These are phyloP conservation scores for Linnemannia elongata DNA, from an alignment of 192 early-diverging fungal species.

Conservation along the genomic window DNA sequence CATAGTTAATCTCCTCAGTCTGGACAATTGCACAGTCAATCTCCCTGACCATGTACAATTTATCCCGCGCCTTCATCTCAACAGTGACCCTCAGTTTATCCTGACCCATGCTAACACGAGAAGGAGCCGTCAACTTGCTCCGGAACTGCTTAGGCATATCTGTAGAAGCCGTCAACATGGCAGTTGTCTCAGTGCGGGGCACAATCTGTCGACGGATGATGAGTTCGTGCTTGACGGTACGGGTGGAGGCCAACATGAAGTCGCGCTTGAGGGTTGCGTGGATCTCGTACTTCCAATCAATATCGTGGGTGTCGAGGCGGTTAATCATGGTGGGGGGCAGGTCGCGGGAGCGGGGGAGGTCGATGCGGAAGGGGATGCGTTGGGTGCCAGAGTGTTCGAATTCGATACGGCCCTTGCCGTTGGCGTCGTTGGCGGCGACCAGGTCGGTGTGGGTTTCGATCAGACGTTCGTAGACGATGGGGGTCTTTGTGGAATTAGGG, in stretches of 20 bases:
- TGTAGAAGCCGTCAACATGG: neutral
- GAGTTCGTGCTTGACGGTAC: constrained; percentile 30
- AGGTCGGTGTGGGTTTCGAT: constrained; percentile 19
- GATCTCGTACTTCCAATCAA: constrained; percentile 57
- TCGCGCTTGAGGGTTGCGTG: constrained; percentile 33
- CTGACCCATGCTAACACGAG: constrained; percentile 17
- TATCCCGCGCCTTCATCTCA: constrained; percentile 43
- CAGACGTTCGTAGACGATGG: constrained; percentile 36
- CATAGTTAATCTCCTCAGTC: constrained; percentile 40
- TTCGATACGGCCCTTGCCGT: constrained; percentile 25
- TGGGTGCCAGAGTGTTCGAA: constrained; percentile 33
- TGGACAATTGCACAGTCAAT: constrained; percentile 44
- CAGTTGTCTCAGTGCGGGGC: neutral
- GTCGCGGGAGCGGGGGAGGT: constrained; percentile 23
- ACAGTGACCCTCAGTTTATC: constrained; percentile 8
- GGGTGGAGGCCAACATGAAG: constrained; percentile 23
- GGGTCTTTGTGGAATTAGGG: constrained; percentile 21
- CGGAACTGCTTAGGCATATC: constrained; percentile 35
- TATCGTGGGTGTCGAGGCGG: constrained; percentile 49
- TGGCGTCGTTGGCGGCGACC: constrained; percentile 50
- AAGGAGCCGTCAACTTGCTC: constrained; percentile 33
- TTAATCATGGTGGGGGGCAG: constrained; percentile 45
- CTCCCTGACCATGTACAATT: constrained; percentile 45
- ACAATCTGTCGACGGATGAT: constrained; percentile 28
- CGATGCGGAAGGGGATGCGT: constrained; percentile 41